Evolutionary conservation across 441 rosid species (phyloP), one percentile per base, ranked within the genome.

Genomic region (Cnidoscolus chayamansa): DNA sequence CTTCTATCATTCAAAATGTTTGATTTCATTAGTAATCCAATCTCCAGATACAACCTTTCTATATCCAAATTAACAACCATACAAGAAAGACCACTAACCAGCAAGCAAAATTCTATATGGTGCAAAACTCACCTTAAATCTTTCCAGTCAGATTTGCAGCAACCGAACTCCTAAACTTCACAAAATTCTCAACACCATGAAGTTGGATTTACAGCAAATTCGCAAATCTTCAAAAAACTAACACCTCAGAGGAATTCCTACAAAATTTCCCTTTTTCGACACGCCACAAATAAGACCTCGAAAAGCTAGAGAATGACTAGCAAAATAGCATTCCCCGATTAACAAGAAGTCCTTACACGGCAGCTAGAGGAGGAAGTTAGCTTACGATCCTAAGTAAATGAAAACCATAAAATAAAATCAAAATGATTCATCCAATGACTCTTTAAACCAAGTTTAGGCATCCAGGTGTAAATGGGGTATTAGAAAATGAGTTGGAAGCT

Each of bases 281-380:
- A 40, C n/a, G 12, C 32, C 62, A n/a, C 37, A 47, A 15, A 2
- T 25, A 45, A 40, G n/a, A 56, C 67, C 61, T 45, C 30, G 31
- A 76, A 30, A 70, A 45, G 31, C 7, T 0, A 60, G 0, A 17
- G 73, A 63, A 49, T 4, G 10, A 50, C 57, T 6, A 59, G 25
- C 25, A 25, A 25, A 25, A 35, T 35, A 2, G 68, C 20, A 9
- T 59, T 67, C 48, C n/a, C 40, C 43, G 53, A 31, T 19, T 45
- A 35, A 37, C 47, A 40, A 17, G 37, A 65, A 71, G 80, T 80
- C 80, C 51, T 60, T 7, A 54, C 79, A 80, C 77, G 84, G 84
- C 76, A 76, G 31, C 68, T 56, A 63, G 35, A 19, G 15, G 10
- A 58, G 70, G 15, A 65, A 74, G 80, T 78, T 76, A 76, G 60